Percentiles rank a stretch among this genome's conserved stretches.
phyloP scores from a whole-genome alignment of 441 rosid genomes.

The Capsella rubella region DNA sequence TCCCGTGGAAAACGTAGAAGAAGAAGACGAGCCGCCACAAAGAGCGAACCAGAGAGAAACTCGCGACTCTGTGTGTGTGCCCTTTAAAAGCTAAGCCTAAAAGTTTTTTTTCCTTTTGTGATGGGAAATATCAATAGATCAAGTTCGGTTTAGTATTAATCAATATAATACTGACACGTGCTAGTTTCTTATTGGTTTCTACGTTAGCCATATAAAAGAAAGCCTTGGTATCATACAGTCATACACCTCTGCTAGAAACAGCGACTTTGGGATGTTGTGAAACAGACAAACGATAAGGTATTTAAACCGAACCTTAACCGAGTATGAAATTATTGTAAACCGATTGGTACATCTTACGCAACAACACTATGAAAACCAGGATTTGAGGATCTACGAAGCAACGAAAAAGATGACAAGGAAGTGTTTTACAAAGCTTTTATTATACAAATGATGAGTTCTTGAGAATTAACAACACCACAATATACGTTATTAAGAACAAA shows the following conservation, averaged over 20 bases:
- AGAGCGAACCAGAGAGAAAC: conserved; percentile 40
- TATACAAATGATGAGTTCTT: conserved; percentile 30
- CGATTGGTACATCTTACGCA: neutral
- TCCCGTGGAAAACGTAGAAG: conserved; percentile 4
- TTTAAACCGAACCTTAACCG: conserved; percentile 20
- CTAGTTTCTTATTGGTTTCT: neutral
- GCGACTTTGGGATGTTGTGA: conserved; percentile 27
- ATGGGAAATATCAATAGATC: conserved; percentile 4
- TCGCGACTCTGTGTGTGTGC: conserved; percentile 28
- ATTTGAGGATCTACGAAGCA: neutral
- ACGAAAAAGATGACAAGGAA: conserved; percentile 19
- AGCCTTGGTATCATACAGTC: neutral
- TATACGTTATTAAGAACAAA: conserved; percentile 52
- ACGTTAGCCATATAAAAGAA: neutral
- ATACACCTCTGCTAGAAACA: conserved; percentile 20
- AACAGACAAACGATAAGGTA: neutral
- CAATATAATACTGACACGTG: conserved; percentile 20
- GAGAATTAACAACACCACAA: conserved; percentile 22
- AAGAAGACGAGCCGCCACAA: conserved; percentile 45
- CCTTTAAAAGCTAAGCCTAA: conserved; percentile 42
- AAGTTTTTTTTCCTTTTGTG: conserved; percentile 12
- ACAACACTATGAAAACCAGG: neutral
- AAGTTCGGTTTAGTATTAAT: conserved; percentile 31
- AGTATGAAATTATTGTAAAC: neutral
- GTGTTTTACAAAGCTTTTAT: conserved; percentile 27